A percentile compares a stretch with the other conserved stretches of the same genome.
phyloP scores from a whole-genome alignment of 1,284 basidiomycete species.

The Phylloporus sp. region DNA sequence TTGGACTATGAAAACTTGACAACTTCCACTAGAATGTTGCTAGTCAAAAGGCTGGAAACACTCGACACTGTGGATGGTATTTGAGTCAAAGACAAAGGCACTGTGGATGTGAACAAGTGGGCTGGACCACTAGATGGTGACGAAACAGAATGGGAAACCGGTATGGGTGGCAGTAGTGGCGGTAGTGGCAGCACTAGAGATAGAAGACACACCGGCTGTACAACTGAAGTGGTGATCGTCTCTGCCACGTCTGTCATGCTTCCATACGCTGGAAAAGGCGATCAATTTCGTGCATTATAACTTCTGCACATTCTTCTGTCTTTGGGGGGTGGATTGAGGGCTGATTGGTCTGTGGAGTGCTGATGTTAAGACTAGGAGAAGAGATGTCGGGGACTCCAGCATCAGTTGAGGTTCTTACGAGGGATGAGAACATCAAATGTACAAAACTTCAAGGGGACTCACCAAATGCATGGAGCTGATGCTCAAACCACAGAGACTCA shows the following conservation, averaged over 20 bases:
- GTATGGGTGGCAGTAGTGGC: no score
- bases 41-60: slow-evolving; percentile 48
- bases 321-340: slow-evolving; percentile 67
- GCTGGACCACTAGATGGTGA: slow-evolving; percentile 41
- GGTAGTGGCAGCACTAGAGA: slow-evolving; percentile 9
- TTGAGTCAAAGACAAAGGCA: slow-evolving; percentile 49
- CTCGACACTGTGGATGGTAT: slow-evolving; percentile 47
- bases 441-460: slow-evolving; percentile 37
- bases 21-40: slow-evolving; percentile 36
- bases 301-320: slow-evolving; percentile 54
- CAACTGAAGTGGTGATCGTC: slow-evolving; percentile 40
- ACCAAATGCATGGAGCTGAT: slow-evolving; percentile 42
- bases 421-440: slow-evolving; percentile 9
- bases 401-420: slow-evolving; percentile 38
- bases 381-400: slow-evolving; percentile 50
- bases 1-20: slow-evolving; percentile 43
- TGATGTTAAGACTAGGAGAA: slow-evolving; percentile 64
- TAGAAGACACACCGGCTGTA: slow-evolving; percentile 21
- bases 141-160: slow-evolving; percentile 22
- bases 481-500: slow-evolving; percentile 36
- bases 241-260: slow-evolving; percentile 47
- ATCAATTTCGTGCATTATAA: slow-evolving; percentile 71
- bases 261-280: slow-evolving; percentile 66
- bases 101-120: slow-evolving; percentile 33
- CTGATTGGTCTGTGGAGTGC: slow-evolving; percentile 66